A percentile compares a stretch with the other conserved stretches of the same genome.
Conservation (phyloP, 768 basidiomycete genomes). For the Collybia sp. region DNA sequence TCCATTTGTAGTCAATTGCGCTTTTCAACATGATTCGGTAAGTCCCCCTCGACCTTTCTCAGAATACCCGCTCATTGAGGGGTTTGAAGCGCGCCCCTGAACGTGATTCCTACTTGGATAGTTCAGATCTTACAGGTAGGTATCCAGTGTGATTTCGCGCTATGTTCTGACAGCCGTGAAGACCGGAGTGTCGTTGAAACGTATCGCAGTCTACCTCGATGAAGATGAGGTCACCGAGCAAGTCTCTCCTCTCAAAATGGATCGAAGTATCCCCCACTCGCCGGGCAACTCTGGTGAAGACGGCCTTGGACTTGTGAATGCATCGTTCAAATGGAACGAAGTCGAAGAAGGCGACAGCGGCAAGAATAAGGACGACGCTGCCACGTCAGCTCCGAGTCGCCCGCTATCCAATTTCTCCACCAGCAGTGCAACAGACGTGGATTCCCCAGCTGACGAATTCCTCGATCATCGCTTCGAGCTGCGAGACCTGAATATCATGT, state of each 20-base stretch:
- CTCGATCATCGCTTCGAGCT: conserved; percentile 60
- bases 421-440: conserved; percentile 16
- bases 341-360: conserved; percentile 19
- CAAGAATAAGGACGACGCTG: conserved; percentile 9
- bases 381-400: background rate
- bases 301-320: conserved; percentile 54
- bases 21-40: conserved; percentile 83
- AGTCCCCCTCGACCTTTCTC: conserved; percentile 4
- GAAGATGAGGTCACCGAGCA: conserved; percentile 69
- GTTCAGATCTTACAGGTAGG: conserved; percentile 68
- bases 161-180: conserved; percentile 15
- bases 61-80: background rate
- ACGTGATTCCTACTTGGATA: conserved; percentile 76
- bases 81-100: conserved; percentile 53
- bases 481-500: conserved; percentile 57
- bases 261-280: conserved; percentile 19
- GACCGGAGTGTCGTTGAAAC: conserved; percentile 60
- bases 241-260: conserved; percentile 60
- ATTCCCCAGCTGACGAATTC: conserved; percentile 10
- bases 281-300: conserved; percentile 25
- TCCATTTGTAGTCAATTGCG: conserved; percentile 53
- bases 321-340: conserved; percentile 61
- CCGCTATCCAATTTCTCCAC: conserved; percentile 10
- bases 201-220: conserved; percentile 61
- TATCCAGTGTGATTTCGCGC: background rate